Evolutionary conservation across 179 eudicot species (phyloP), one percentile per base, ranked within the genome.

Genomic region (Beta corolliflora): DNA sequence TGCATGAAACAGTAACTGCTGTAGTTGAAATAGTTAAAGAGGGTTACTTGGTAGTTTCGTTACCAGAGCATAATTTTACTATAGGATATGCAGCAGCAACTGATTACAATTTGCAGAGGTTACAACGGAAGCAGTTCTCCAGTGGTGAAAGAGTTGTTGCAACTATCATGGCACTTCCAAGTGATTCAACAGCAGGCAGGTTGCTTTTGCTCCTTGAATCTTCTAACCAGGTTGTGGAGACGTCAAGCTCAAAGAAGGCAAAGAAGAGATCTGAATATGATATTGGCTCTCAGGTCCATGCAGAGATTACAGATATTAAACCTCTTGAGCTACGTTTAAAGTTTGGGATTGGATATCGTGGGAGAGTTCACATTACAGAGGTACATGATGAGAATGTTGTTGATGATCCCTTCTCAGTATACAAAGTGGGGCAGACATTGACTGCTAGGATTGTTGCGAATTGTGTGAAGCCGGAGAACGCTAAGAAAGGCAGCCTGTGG

Each of bases 291-390:
- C 81, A 89, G 25, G 92, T 96, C 77, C 89, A 92, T 83, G 95
- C 94, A 66, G 98, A 94, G 97, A 87, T 96, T 80, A 92, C 89
- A 54, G 94, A 94, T 67, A 92, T 94, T 59, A 94, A 88, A 89
- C 93, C 97, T 78, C 92, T 96, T 81, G 99, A 96, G 85, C 82
- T 96, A 50, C 86, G 89, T 82, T 71, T 96, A 76, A 96, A 96
- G 90, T 94, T 96, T 89, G 99, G 99, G 67, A 85, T 84, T 58
- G 90, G 97, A 63, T 87, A 89, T 69, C 93, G 85, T 29, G 99
- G 99, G 75, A 89, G 97, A 81, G 88, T 96, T 55, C 97, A 91
- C 83, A 88, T 96, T 77, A 90, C 99, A 44, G 99, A 96, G 97
- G 89, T 84, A 63, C 85, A 65, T 77, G 94, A 94, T 86, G 91